Evolutionary conservation across 2,329 filamentous ascomycete species (phyloP), one percentile per base, ranked within the genome.

Genomic region (Whalleya microplaca): DNA sequence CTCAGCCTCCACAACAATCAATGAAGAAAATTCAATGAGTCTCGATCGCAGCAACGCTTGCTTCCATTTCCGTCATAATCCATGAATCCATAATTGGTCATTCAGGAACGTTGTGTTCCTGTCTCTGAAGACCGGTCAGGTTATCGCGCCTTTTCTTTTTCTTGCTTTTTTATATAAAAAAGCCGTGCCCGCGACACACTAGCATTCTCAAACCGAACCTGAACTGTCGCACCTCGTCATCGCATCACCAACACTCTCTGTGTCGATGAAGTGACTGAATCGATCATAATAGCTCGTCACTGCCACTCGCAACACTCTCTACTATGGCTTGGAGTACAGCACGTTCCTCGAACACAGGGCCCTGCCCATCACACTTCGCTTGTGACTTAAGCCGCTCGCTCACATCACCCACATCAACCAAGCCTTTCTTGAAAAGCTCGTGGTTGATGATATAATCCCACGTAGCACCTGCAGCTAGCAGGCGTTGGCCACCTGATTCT

Each of bases 391-490:
- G 77, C 12, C 86, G 80, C 68, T 95, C 89, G 71, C 89, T 92
- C 29, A 97, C 90, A 70, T 89, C 84, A 40, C 82, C 88, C 12
- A 97, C 86, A 72, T 98, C 91, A 21, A 97, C 87, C 19, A 91
- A 78, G 0, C 92, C 92, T 45, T 84, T 82, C 71, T 87, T 85
- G 71, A 90, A 96, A 8, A 92, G 75, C 6, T 90, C 85, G 72
- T 96, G 91, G 51, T 79, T 81, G 68, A 96, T 90, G 58, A 98
- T 95, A 51, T 92, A 79, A 67, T 97, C 93, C 94, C 94, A 98
- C 0, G 92, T 89, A 2, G 91, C 90, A 18, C 87, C 87, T 0
- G 89, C 88, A 40, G 88, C 89, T 6, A 95, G 79, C 14, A 96
- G 76, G 27, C 82, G 81, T 70, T 91, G 86, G 3, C 90, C 90